Base-by-base conservation (phyloP, 352 stramenopile species). In the Phytopythium cucurbitacearum region DNA sequence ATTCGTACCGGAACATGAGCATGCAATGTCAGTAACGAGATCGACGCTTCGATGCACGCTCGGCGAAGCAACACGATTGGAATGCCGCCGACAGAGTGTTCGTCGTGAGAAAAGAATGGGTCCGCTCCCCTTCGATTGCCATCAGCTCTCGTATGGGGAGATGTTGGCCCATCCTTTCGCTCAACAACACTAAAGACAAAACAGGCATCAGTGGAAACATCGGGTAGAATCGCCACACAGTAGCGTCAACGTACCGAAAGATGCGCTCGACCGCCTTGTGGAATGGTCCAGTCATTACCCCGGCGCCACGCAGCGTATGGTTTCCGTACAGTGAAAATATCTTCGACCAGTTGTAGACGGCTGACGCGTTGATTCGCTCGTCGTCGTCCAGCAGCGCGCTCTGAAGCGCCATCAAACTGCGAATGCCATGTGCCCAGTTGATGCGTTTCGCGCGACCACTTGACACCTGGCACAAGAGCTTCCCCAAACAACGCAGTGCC, bases 331-430 rank as follows among this genome's bases (percentile, higher is more conserved):
- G 69, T 9, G 75, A 71, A 59, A 95, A 92, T 10, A 95, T 63
- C 33, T 86, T 79, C 0, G 80, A 91, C 80, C 85, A 95, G 62
- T 90, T 95, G 64, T 76, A 90, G 3, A 95, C 80, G 16, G 85
- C 85, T 1, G 85, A 80, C 13, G 85, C 82, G 36, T 73, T 73
- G 48, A 92, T 91, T 10, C 85, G 74, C 43, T 93, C 80, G 47
- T 95, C 85, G 7, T 89, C 76, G 45, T 95, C 85, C 6, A 92
- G 58, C 28, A 95, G 50, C 8, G 85, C 85, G 13, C 66, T 84
- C 52, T 95, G 85, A 4, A 95, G 59, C 28, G 82, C 73, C 76
- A 93, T 91, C 43, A 95, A 58, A 64, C 79, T 88, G 45, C 85
- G 85, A 41, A 95, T 74, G n/a, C 77, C 76, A 43, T 90, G 91